These are phyloP conservation scores for Diutina pseudorugosa DNA, from an alignment of 1,139 yeast genomes.

Conservation along the genomic window DNA sequence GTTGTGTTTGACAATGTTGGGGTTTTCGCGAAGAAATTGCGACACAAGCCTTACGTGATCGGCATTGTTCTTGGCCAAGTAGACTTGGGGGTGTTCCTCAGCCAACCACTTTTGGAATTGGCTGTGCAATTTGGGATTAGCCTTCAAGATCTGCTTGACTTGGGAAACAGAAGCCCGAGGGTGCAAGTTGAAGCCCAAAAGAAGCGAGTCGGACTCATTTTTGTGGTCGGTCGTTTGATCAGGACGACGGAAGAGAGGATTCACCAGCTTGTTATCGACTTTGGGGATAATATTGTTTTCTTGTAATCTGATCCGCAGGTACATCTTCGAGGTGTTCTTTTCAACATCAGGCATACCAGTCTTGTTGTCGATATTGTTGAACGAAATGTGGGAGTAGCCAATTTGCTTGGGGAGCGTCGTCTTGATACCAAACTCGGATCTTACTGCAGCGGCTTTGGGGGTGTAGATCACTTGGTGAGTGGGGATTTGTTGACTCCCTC, in stretches of 20 bases:
- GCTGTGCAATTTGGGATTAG: not conserved
- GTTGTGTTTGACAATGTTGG: not conserved
- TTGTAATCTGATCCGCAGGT: slow-evolving; percentile 30
- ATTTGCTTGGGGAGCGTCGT: slow-evolving; percentile 31
- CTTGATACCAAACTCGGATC: slow-evolving; percentile 35
- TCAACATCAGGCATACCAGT: slow-evolving; percentile 38
- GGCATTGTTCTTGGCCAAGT: not conserved
- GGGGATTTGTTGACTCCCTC: slow-evolving; percentile 18
- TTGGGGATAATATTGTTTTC: slow-evolving; percentile 29
- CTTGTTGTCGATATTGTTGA: slow-evolving; percentile 31
- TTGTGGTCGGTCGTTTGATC: not conserved
- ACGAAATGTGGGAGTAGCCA: slow-evolving; percentile 30
- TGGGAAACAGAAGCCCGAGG: not conserved
- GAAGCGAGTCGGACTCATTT: not conserved
- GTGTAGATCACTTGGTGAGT: slow-evolving; percentile 35
- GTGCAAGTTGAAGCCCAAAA: not conserved
- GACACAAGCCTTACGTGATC: not conserved
- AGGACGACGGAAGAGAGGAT: slow-evolving; percentile 18
- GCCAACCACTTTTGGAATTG: slow-evolving; percentile 2
- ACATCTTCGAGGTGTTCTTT: slow-evolving; percentile 27
- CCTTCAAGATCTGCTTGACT: not conserved
- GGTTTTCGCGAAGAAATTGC: not conserved
- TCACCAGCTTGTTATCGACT: slow-evolving; percentile 17
- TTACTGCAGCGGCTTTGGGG: slow-evolving; percentile 28
- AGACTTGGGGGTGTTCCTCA: not conserved